Base-by-base conservation (phyloP, 257 asterid genomes). In the Ophiorrhiza pumila region DNA sequence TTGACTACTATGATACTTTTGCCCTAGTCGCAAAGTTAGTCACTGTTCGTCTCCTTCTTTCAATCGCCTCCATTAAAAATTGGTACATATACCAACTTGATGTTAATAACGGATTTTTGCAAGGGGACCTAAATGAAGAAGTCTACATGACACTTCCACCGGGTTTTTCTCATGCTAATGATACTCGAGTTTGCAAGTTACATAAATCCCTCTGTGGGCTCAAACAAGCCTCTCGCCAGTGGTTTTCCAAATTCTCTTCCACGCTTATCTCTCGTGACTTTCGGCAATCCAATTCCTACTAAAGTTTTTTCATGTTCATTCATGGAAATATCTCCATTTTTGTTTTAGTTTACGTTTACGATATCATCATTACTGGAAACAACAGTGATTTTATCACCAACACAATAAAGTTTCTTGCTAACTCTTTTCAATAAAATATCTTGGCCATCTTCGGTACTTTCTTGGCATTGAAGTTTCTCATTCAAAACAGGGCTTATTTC, bases 361-460 rank as follows among this genome's bases (percentile, higher is more conserved):
- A 52, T 20, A 52, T 52, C 22, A 52, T 52, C 59, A 52, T 52
- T 35, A 37, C 65, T 11, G 55, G 52, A 13, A 56, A 56, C 53
- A 42, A 71, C 42, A 34, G 20, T 31, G 23, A 37, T 55, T 7
- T 20, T 2, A 56, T 52, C 3, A 7, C 56, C 5, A 59, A 69
- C 14, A 27, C 29, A 20, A 69, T 45, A n/a, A 6, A 69, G 1
- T 69, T 49, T 34, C 73, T 69, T 57, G 47, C 67, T 56, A 63
- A 56, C n/a, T 57, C 34, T 42, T 56, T n/a, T 71, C 75, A 50
- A 52, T 71, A 2, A 71, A 71, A 4, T 53, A 53, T 41, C 75
- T 71, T n/a, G 42, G 75, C 18, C 22, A 18, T 39, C 35, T 71
- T 22, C 50, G 55, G 22, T 56, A 34, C 13, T 63, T 63, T 14